These are phyloP conservation scores for Eutypella sp. DNA, from an alignment of 2,329 filamentous ascomycete species.

Conservation along the genomic window DNA sequence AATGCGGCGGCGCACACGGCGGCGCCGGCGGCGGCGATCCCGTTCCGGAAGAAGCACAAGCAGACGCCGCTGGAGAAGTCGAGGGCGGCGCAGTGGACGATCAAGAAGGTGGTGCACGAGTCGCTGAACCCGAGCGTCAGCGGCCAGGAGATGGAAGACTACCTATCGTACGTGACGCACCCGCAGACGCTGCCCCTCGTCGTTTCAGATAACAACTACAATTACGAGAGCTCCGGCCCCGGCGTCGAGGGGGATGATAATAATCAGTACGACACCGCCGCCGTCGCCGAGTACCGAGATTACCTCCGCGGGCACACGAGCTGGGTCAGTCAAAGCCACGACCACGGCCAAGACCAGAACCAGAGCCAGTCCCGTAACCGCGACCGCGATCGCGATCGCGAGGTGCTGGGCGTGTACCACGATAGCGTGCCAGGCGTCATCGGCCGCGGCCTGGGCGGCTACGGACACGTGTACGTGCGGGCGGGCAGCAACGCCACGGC, in stretches of 20 bases:
- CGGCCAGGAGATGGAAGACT: conserved; percentile 74
- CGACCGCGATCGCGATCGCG: no score
- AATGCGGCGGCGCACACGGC: conserved; percentile 13
- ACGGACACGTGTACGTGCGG: no score
- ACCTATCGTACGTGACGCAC: conserved; percentile 82
- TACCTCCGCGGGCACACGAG: conserved; percentile 73
- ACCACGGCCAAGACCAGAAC: conserved; percentile 27
- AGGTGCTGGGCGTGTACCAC: no score
- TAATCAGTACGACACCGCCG: neutral
- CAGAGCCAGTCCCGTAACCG: no score
- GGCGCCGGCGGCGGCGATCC: conserved; percentile 17
- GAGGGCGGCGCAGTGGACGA: conserved; percentile 80
- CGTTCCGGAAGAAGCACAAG: no score
- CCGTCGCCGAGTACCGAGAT: conserved; percentile 69
- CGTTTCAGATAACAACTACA: conserved; percentile 52
- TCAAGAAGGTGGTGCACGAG: conserved; percentile 78
- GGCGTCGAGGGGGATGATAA: conserved; percentile 24
- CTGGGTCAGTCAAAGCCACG: conserved; percentile 54
- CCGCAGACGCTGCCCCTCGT: conserved; percentile 85
- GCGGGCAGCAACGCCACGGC: no score
- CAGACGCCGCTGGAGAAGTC: conserved; percentile 66
- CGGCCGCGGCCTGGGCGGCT: no score
- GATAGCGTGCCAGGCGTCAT: no score
- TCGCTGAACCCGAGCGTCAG: conserved; percentile 82
- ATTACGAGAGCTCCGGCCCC: neutral